Percentiles rank a stretch among this genome's conserved stretches.
phyloP scores from a whole-genome alignment of 441 rosid genomes.

The Adansonia grandidieri region DNA sequence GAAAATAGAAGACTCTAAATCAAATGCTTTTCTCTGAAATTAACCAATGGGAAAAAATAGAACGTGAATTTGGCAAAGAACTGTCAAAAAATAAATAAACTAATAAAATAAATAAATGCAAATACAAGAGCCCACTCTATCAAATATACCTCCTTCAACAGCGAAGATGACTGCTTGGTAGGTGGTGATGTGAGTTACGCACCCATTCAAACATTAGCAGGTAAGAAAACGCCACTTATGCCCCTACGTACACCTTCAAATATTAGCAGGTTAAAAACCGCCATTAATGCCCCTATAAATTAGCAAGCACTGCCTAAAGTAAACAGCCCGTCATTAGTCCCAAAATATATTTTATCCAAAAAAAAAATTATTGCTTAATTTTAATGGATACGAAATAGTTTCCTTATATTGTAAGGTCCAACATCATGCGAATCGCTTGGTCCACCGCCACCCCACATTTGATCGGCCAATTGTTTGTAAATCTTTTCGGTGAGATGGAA shows the following conservation, averaged over 20 bases:
- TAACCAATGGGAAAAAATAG: not conserved
- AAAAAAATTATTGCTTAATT: not conserved
- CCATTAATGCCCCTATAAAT: not conserved
- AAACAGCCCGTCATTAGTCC: no score
- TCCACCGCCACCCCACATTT: slow-evolving; percentile 58
- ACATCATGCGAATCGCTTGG: not conserved
- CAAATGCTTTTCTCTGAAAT: not conserved
- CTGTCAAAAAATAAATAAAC: no score
- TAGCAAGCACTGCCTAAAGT: not conserved
- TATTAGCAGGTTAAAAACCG: not conserved
- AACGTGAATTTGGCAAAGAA: not conserved
- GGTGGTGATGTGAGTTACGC: not conserved
- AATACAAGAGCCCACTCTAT: not conserved
- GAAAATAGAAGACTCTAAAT: slow-evolving; percentile 38
- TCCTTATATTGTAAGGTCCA: slow-evolving; percentile 21
- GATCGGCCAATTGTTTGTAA: slow-evolving; percentile 52
- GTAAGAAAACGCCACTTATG: not conserved
- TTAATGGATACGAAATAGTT: slow-evolving; percentile 5
- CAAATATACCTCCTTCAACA: not conserved
- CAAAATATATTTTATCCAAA: no score
- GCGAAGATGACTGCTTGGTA: not conserved
- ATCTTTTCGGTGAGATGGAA: slow-evolving; percentile 60
- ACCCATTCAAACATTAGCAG: not conserved
- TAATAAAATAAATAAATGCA: no score
- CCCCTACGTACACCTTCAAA: no score